Conservation (phyloP, 371 early-diverging fungal genomes). For the Mucor racemosus region DNA sequence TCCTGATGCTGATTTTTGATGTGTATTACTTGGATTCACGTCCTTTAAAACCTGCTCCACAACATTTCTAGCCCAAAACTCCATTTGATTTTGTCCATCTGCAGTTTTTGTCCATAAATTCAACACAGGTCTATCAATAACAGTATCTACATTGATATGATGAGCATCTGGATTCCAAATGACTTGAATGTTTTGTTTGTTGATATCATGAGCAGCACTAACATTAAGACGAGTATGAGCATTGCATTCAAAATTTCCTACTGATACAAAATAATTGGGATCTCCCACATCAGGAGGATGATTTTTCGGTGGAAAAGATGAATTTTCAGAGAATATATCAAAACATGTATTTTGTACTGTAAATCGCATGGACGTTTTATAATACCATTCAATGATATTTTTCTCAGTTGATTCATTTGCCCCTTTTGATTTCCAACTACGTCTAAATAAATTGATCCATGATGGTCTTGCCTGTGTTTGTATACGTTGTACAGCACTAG, state of each 20-base stretch:
- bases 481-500: conserved; percentile 21
- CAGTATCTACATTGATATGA: conserved; percentile 25
- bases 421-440: conserved; percentile 33
- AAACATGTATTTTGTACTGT: conserved; percentile 17
- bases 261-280: conserved; percentile 12
- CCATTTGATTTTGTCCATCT: conserved; percentile 13
- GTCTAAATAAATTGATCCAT: conserved; percentile 45
- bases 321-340: background rate
- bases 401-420: background rate
- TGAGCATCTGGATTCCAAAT: conserved; percentile 29
- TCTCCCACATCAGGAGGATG: background rate
- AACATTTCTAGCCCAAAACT: conserved; percentile 32
- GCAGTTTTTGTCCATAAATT: conserved; percentile 22
- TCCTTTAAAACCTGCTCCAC: background rate
- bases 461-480: conserved; percentile 26
- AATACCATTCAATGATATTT: conserved; percentile 16
- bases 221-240: conserved; percentile 14
- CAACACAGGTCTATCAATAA: conserved; percentile 21
- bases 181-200: background rate
- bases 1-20: background rate
- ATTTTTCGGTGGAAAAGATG: background rate
- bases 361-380: conserved; percentile 14
- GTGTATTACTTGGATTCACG: background rate
- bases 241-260: conserved; percentile 18
- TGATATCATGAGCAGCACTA: background rate